Conservation (phyloP, 2,329 filamentous ascomycete species). For the Helotiales sp. region DNA sequence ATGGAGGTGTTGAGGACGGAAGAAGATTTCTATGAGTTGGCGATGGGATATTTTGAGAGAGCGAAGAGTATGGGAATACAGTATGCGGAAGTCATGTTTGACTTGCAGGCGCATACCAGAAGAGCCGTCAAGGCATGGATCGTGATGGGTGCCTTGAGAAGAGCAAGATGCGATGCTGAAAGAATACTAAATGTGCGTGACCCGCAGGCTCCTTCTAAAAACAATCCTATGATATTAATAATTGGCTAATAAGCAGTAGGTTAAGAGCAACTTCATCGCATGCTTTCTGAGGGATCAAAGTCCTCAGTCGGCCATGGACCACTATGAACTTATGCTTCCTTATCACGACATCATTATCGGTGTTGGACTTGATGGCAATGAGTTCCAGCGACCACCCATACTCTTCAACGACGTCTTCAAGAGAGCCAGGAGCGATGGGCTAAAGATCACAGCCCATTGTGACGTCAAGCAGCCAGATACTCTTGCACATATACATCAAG, state of each 20-base stretch:
- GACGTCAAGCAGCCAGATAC: constrained; percentile 66
- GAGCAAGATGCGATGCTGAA: constrained; percentile 58
- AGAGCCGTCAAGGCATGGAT: constrained; percentile 61
- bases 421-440: constrained; percentile 50
- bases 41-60: constrained; percentile 66
- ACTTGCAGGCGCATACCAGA: constrained; percentile 69
- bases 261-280: constrained; percentile 59
- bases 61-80: constrained; percentile 62
- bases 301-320: constrained; percentile 50
- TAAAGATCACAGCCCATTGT: constrained; percentile 67
- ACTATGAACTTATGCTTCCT: constrained; percentile 41
- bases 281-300: constrained; percentile 72
- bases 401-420: constrained; percentile 62
- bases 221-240: neutral
- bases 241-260: constrained; percentile 6
- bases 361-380: constrained; percentile 66
- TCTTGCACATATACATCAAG: constrained; percentile 56
- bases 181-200: constrained; percentile 56
- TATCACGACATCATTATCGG: constrained; percentile 43
- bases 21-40: constrained; percentile 70
- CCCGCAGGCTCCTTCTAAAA: neutral
- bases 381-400: constrained; percentile 52
- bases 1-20: constrained; percentile 65
- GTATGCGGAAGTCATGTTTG: constrained; percentile 77
- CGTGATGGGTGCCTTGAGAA: constrained; percentile 62